Evolutionary conservation across 2,329 filamentous ascomycete genomes (phyloP).

Genomic region (Ustulina deusta): DNA sequence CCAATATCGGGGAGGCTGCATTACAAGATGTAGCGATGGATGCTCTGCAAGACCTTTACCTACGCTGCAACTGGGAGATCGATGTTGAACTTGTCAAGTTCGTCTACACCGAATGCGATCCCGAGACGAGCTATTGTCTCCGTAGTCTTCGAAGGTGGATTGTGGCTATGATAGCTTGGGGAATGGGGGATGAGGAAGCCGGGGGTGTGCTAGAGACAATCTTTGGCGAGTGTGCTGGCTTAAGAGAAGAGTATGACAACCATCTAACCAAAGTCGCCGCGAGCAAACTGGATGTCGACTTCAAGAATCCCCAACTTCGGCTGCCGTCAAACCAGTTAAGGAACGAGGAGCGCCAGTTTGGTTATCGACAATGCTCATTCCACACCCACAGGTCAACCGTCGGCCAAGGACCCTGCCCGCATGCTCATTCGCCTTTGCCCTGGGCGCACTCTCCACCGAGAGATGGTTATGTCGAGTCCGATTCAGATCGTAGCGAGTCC

Average conservation of each 20-base stretch:
- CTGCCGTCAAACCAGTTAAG: slow-evolving; percentile 67
- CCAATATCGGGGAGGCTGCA: slow-evolving; percentile 60
- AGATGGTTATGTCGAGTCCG: slow-evolving; percentile 47
- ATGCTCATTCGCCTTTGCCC: slow-evolving; percentile 47
- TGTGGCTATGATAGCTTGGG: slow-evolving; percentile 71
- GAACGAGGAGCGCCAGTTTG: slow-evolving; percentile 68
- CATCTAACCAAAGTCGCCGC: slow-evolving; percentile 66
- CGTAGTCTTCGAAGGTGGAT: slow-evolving; percentile 70
- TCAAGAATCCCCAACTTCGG: slow-evolving; percentile 72
- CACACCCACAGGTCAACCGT: slow-evolving; percentile 68
- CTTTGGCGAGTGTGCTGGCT: slow-evolving; percentile 59
- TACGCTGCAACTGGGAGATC: slow-evolving; percentile 69
- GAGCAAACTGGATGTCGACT: slow-evolving; percentile 63
- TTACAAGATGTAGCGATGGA: slow-evolving; percentile 70
- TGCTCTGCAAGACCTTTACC: slow-evolving; percentile 69
- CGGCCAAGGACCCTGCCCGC: slow-evolving; percentile 66
- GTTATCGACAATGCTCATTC: slow-evolving; percentile 72
- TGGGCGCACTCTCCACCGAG: slow-evolving; percentile 43
- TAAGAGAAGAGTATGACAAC: slow-evolving; percentile 63
- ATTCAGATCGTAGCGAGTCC: slow-evolving; percentile 45
- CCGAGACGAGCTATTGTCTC: slow-evolving; percentile 62
- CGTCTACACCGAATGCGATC: slow-evolving; percentile 66
- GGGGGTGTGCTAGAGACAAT: slow-evolving; percentile 53
- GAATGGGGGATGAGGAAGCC: slow-evolving; percentile 55
- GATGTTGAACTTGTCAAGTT: slow-evolving; percentile 63